A percentile compares a stretch with the other conserved stretches of the same genome.
These are phyloP conservation scores for Balakata baccata DNA, from an alignment of 345 rosid genomes.

Conservation along the genomic window DNA sequence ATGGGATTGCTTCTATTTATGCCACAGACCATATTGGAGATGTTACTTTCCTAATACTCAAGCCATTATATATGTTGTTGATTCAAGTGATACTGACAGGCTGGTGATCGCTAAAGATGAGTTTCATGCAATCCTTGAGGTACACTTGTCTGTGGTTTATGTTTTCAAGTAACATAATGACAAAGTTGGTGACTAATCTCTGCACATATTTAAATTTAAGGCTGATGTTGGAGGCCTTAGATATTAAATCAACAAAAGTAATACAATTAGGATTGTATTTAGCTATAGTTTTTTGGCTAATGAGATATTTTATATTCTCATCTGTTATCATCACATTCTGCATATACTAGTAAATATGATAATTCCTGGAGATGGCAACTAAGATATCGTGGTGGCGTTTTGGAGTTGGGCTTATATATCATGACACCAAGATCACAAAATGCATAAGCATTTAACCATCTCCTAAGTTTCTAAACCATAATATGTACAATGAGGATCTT, in stretches of 20 bases:
- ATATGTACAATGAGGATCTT: not conserved
- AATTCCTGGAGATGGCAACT: not conserved
- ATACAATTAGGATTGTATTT: not conserved
- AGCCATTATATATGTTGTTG: slow-evolving; percentile 70
- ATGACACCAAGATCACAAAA: not conserved
- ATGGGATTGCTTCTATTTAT: slow-evolving; percentile 8
- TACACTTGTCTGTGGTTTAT: slow-evolving; percentile 23
- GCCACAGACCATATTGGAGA: slow-evolving; percentile 72
- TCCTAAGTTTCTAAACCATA: not conserved
- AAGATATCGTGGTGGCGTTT: not conserved
- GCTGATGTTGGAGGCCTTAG: not conserved
- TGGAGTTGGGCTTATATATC: not conserved
- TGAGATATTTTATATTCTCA: not conserved
- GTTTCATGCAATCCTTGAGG: slow-evolving; percentile 75
- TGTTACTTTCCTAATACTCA: slow-evolving; percentile 80
- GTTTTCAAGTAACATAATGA: not conserved
- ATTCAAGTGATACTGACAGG: slow-evolving; percentile 74
- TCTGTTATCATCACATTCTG: not conserved
- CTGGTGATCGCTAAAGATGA: slow-evolving; percentile 68
- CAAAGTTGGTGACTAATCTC: not conserved
- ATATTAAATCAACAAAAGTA: too few relatives aligned
- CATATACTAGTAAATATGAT: not conserved
- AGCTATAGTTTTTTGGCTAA: not conserved
- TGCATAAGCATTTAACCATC: not conserved
- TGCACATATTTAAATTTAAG: not conserved